A percentile compares a stretch with the other conserved stretches of the same genome.
Conservation (phyloP, 805 yeast genomes). For the Naumovozyma baii region DNA sequence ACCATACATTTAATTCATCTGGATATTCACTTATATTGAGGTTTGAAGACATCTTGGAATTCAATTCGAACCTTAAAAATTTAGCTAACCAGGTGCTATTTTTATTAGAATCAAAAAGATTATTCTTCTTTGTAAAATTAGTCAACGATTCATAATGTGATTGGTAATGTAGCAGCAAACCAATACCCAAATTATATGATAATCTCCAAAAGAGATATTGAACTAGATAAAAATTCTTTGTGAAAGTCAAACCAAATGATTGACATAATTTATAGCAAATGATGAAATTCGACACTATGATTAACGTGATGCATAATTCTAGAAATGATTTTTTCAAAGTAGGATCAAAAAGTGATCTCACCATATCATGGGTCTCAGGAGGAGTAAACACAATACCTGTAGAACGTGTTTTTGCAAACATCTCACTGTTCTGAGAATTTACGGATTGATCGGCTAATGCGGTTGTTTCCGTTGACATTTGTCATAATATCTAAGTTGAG, state of each 20-base stretch:
- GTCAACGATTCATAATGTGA: constrained; percentile 49
- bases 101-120: constrained; percentile 35
- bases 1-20: constrained; percentile 74
- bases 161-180: constrained; percentile 55
- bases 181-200: constrained; percentile 73
- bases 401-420: constrained; percentile 23
- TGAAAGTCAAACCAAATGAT: constrained; percentile 11
- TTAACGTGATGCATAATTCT: constrained; percentile 49
- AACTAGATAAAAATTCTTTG: constrained; percentile 36
- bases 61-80: constrained; percentile 38
- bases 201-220: constrained; percentile 68
- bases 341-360: constrained; percentile 71
- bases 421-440: background rate
- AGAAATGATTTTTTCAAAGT: constrained; percentile 55
- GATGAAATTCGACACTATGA: constrained; percentile 31
- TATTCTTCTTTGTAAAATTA: constrained; percentile 37
- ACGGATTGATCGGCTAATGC: too few relatives aligned
- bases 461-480: too few relatives aligned
- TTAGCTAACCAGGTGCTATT: constrained; percentile 30
- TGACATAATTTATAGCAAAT: constrained; percentile 26
- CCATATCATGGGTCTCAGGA: constrained; percentile 69
- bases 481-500: background rate
- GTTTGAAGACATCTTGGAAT: constrained; percentile 35
- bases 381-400: constrained; percentile 29
- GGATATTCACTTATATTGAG: constrained; percentile 39